Percentiles rank a stretch among this genome's conserved stretches.
Conservation (phyloP, 768 basidiomycete species). For the Rhodotorula graminis region DNA sequence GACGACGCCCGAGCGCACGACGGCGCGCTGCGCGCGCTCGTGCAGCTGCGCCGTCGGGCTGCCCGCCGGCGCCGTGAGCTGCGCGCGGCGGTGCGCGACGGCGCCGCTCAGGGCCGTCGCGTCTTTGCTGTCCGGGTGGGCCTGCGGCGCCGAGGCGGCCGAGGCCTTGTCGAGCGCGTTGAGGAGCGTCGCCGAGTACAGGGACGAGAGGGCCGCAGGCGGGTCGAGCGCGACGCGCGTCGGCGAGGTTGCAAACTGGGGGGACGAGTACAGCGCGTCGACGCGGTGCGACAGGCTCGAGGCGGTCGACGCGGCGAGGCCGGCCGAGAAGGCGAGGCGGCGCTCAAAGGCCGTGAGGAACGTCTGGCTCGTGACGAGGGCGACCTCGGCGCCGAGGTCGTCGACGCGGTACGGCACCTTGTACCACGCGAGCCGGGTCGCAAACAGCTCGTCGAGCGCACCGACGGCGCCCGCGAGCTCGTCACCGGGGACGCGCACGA, state of each 20-base stretch:
- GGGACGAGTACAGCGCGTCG: conserved; percentile 27
- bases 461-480: neutral
- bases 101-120: conserved; percentile 27
- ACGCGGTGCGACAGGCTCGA: neutral
- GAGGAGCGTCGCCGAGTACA: conserved; percentile 28
- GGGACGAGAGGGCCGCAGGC: conserved; percentile 4
- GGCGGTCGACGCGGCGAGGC: conserved; percentile 31
- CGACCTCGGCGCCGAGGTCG: conserved; percentile 39
- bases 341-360: conserved; percentile 31
- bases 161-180: conserved; percentile 22
- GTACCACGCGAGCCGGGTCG: conserved; percentile 38
- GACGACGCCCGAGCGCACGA: conserved; percentile 4
- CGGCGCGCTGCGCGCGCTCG: conserved; percentile 28
- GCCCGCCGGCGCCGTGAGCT: conserved; percentile 31
- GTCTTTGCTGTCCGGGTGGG: neutral
- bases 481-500: conserved; percentile 3
- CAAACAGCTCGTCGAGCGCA: conserved; percentile 17
- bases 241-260: conserved; percentile 10
- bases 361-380: conserved; percentile 3
- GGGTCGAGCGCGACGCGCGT: conserved; percentile 11
- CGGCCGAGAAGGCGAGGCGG: conserved; percentile 17
- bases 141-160: neutral
- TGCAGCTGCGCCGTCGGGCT: conserved; percentile 38
- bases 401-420: conserved; percentile 40
- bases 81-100: conserved; percentile 22